Evolutionary conservation across 2,329 filamentous ascomycete genomes (phyloP).

Genomic region (Geosmithia putterillii): DNA sequence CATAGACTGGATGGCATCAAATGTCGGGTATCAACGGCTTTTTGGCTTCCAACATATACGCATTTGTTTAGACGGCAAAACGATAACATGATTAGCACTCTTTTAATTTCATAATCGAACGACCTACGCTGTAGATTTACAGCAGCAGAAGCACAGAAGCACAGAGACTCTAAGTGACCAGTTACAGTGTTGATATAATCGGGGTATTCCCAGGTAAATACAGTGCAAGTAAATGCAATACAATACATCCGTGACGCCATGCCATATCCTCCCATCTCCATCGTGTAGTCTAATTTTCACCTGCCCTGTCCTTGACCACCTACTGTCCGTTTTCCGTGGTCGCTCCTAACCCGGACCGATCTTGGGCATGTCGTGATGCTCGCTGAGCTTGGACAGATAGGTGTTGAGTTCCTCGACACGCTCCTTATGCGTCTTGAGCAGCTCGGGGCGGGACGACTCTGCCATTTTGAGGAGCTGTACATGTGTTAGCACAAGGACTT

Average conservation of each 20-base stretch:
- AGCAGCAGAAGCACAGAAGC: no score
- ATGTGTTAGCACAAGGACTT: neutral
- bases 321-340: neutral
- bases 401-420: slow-evolving; percentile 91
- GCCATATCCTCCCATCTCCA: no score
- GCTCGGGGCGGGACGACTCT: slow-evolving; percentile 54
- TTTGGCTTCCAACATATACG: neutral
- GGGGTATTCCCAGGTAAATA: no score
- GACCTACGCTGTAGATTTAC: no score
- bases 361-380: slow-evolving; percentile 93
- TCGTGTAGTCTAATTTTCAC: no score
- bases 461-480: slow-evolving; percentile 69
- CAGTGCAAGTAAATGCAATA: no score
- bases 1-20: neutral
- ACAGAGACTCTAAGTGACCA: no score
- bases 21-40: neutral
- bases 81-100: no score
- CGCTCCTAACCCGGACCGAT: slow-evolving; percentile 43
- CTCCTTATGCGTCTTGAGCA: slow-evolving; percentile 94
- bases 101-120: no score
- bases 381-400: slow-evolving; percentile 81
- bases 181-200: no score
- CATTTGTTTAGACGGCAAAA: no score
- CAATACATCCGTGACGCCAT: no score
- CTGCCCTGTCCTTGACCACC: neutral